Conservation (phyloP, 768 basidiomycete species). For the Ramaria sp. region DNA sequence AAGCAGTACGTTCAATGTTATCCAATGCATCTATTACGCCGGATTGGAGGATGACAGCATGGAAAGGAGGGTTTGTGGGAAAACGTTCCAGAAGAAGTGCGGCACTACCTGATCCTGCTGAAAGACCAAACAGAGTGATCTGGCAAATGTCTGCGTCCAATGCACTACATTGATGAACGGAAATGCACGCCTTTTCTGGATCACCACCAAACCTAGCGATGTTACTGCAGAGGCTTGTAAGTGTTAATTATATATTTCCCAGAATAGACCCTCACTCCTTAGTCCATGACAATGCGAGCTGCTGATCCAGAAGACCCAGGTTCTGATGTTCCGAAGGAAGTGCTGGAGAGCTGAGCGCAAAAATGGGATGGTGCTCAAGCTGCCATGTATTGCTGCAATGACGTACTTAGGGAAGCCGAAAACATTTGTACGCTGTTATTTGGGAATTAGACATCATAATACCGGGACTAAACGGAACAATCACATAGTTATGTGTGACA, state of each 20-base stretch:
- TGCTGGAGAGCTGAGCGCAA: not conserved
- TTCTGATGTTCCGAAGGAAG: slow-evolving; percentile 2
- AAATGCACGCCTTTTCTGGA: slow-evolving; percentile 1
- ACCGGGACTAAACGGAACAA: not conserved
- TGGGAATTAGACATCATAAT: not conserved
- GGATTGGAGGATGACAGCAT: slow-evolving; percentile 5
- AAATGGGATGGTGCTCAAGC: not conserved
- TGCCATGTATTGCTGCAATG: too few species aligned
- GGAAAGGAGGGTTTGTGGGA: not conserved
- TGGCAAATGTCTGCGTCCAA: not conserved
- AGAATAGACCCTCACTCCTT: not conserved
- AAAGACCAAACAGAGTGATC: slow-evolving; percentile 7
- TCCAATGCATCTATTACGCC: slow-evolving; percentile 7
- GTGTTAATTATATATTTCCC: not conserved
- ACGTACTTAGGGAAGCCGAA: slow-evolving; percentile 6
- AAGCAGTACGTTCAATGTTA: not conserved
- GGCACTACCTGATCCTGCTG: slow-evolving; percentile 5
- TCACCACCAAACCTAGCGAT: slow-evolving; percentile 9
- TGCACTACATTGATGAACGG: not conserved
- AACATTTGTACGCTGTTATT: slow-evolving; percentile 5
- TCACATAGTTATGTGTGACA: slow-evolving; percentile 7
- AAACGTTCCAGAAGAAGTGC: slow-evolving; percentile 4
- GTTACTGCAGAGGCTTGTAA: not conserved
- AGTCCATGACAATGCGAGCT: slow-evolving; percentile 5
- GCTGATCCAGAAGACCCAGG: slow-evolving; percentile 6